phyloP scores from a whole-genome alignment of 2,329 filamentous ascomycete genomes.

The Onygenales sp. region DNA sequence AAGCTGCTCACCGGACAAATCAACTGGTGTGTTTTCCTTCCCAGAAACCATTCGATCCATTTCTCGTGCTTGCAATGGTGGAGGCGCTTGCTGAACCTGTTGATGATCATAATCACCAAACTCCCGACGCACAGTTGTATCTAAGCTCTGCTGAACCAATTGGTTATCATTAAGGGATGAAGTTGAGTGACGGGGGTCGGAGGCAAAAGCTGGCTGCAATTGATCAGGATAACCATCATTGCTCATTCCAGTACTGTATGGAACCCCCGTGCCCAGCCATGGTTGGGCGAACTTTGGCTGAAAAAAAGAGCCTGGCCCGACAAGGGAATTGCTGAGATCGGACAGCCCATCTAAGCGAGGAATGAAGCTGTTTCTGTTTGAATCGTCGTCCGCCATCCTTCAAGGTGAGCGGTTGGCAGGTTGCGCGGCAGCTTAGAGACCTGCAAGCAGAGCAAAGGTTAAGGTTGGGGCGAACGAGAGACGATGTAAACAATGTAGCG shows the following conservation, averaged over 20 bases:
- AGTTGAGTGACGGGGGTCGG: neutral
- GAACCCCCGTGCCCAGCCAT: neutral
- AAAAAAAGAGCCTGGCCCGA: constrained; percentile 1
- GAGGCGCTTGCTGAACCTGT: neutral
- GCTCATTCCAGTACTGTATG: neutral
- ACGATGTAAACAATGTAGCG: no score
- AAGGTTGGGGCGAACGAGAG: no score
- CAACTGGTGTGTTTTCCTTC: neutral
- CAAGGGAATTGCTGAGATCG: constrained; percentile 3
- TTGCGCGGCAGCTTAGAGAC: neutral
- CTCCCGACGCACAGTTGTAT: no score
- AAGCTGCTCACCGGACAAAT: neutral
- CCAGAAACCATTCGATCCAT: neutral
- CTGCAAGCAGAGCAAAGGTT: neutral
- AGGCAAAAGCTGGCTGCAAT: no score
- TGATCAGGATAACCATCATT: neutral
- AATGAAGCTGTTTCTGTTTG: neutral
- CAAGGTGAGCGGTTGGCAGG: neutral
- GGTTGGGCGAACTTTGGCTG: neutral
- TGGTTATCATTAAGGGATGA: neutral
- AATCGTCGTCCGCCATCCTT: neutral
- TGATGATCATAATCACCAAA: neutral
- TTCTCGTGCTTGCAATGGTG: neutral
- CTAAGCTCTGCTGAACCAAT: no score
- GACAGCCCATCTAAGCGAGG: constrained; percentile 2